Base-by-base conservation (phyloP, 208 protist species). In the Kentomonas sorsogonicus region DNA sequence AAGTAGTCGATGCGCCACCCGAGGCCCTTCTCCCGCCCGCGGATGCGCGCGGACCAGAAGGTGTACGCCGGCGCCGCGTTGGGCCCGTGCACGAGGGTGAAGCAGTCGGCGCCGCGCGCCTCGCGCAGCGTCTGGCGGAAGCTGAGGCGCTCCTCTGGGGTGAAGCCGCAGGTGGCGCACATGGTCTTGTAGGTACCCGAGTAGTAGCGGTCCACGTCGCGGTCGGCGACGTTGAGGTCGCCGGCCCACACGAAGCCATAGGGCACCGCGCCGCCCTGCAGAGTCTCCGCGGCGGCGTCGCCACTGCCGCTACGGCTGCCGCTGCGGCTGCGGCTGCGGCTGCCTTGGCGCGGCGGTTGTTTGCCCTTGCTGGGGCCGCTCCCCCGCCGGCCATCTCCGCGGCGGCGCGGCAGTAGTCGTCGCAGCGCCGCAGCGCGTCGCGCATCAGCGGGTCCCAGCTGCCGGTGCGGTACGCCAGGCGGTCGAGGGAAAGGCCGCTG, bases 1-100 rank as follows among this genome's bases (percentile, higher is more conserved):
- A 96, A 98, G 66, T 98, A 97, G 66, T 98, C 94, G 20, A 98
- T 46, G 23, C 94, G 74, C 93, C 94, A 97, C 23, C 94, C 92
- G 16, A 91, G 64, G 20, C 79, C 78, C 55, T 86, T 73, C n/a
- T 48, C 44, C 9, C 82, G 54, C 0, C 70, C 72, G 51, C 90
- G 86, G 33, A 83, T 63, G 2, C 77, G 74, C 33, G 74, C 66
- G 13, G 90, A 92, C 74, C 82, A 97, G 60, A 94, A 98, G 4
- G 92, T 92, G 62, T 95, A 96, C 13, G 65, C 83, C 18, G 82
- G 75, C 0, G 60, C 74, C 0, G 78, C 74, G 6, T 58, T 66
- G 5, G 91, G 91, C n/a, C n/a, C n/a, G 67, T 98, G 89, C n/a
- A 97, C 56, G 22, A 71, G 25, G 13, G 91, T 83, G 53, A 97